Percentiles rank a stretch among this genome's conserved stretches.
phyloP scores from a whole-genome alignment of 2,329 filamentous ascomycete genomes.

The Sordariomycetes sp. region DNA sequence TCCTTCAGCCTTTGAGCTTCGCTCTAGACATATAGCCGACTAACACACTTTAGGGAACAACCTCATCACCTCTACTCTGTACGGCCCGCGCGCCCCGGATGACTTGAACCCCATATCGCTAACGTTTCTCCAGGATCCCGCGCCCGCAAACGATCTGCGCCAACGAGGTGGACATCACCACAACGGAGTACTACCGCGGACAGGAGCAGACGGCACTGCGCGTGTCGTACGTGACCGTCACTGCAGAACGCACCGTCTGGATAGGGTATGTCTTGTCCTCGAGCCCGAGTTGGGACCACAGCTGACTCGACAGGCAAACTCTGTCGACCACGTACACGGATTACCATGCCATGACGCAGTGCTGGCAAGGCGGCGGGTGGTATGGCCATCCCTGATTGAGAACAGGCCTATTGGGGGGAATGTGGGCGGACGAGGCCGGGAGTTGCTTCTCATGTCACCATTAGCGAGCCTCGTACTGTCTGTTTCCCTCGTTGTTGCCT shows the following conservation, averaged over 20 bases:
- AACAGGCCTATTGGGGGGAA: background rate
- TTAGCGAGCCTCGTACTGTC: no score
- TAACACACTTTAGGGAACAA: background rate
- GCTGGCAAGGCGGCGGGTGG: constrained; percentile 4
- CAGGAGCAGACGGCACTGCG: background rate
- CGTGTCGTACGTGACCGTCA: constrained; percentile 3
- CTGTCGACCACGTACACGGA: constrained; percentile 1
- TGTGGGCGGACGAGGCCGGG: no score
- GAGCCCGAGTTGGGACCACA: background rate
- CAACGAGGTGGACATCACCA: background rate
- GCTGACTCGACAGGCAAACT: background rate
- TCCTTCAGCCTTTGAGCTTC: background rate
- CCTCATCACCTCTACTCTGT: constrained; percentile 2
- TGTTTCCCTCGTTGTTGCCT: no score
- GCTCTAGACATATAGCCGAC: background rate
- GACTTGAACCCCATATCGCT: background rate
- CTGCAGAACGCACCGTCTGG: background rate
- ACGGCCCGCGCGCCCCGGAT: background rate
- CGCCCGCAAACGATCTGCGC: constrained; percentile 1
- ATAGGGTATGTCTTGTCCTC: constrained; percentile 2
- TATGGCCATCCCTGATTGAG: background rate
- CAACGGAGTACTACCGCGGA: constrained; percentile 2
- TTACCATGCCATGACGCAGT: constrained; percentile 4
- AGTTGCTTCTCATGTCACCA: no score
- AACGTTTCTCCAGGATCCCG: background rate